phyloP scores from a whole-genome alignment of 140 eudicot genomes.

The Erigeron philadelphicus region DNA sequence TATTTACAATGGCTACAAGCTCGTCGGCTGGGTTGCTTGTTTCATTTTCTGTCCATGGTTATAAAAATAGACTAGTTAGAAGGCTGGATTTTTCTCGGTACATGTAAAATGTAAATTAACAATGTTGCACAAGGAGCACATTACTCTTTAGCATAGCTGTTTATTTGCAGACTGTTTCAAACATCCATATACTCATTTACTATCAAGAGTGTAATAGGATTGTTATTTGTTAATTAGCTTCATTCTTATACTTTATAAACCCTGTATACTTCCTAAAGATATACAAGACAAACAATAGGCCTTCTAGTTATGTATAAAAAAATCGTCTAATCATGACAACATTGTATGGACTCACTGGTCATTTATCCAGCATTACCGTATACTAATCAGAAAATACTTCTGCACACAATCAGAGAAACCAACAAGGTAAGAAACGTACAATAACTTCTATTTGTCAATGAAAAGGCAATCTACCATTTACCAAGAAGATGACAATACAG shows the following conservation, averaged over 20 bases:
- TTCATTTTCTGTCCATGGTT: constrained; percentile 44
- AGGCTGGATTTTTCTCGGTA: neutral
- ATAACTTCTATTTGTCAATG: neutral
- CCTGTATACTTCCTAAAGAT: neutral
- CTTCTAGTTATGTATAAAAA: neutral
- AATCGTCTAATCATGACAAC: neutral
- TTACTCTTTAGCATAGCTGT: neutral
- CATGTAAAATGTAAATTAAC: neutral
- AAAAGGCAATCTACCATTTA: neutral
- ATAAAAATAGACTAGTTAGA: constrained; percentile 3
- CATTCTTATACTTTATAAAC: too few relatives aligned
- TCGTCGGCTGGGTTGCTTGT: constrained; percentile 81
- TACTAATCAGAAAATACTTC: neutral
- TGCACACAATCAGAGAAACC: neutral
- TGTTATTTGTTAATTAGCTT: neutral
- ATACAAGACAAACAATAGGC: neutral
- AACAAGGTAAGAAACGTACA: neutral
- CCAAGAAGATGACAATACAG: neutral
- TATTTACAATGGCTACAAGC: constrained; percentile 60
- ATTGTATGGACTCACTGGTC: neutral
- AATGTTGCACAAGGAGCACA: neutral
- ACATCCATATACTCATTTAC: neutral
- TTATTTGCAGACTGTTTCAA: neutral
- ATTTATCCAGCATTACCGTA: neutral
- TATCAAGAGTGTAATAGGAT: neutral